Percentiles rank a stretch among this genome's conserved stretches.
Conservation (phyloP, 305 asterid species). For the Solanum hybrid region DNA sequence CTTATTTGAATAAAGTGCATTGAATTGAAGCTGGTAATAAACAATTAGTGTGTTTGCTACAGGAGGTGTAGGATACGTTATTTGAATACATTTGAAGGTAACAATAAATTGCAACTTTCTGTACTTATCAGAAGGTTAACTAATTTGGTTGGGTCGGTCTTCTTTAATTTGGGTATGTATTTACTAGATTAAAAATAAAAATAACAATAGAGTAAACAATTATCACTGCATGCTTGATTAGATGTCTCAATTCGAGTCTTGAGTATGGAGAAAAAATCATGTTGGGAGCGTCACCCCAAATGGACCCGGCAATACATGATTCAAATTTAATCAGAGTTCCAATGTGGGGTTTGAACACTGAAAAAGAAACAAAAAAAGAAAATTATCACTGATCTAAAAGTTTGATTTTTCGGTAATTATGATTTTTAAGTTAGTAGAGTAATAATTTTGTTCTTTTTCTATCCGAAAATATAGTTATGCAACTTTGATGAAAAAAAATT, state of each 20-base stretch:
- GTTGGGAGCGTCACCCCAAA: too few species aligned
- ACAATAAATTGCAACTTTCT: neutral
- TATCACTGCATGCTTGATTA: too few species aligned
- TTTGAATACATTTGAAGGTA: neutral
- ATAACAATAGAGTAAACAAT: neutral
- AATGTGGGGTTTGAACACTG: neutral
- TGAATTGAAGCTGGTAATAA: neutral
- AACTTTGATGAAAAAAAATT: neutral
- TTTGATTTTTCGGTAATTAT: neutral
- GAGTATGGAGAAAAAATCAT: too few species aligned
- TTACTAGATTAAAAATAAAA: neutral
- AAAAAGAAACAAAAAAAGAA: neutral
- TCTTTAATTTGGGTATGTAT: neutral
- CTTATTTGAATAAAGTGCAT: neutral
- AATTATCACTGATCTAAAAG: neutral
- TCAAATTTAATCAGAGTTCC: accelerated
- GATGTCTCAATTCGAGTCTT: neutral
- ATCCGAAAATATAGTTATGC: neutral
- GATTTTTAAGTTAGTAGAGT: neutral
- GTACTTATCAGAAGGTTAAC: neutral
- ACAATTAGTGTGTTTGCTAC: neutral
- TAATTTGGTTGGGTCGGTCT: neutral
- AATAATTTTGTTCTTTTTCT: neutral
- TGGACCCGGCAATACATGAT: accelerated
- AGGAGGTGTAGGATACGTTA: neutral